Base-by-base conservation (phyloP, 306 rosid species). In the Fragaria iinumae region DNA sequence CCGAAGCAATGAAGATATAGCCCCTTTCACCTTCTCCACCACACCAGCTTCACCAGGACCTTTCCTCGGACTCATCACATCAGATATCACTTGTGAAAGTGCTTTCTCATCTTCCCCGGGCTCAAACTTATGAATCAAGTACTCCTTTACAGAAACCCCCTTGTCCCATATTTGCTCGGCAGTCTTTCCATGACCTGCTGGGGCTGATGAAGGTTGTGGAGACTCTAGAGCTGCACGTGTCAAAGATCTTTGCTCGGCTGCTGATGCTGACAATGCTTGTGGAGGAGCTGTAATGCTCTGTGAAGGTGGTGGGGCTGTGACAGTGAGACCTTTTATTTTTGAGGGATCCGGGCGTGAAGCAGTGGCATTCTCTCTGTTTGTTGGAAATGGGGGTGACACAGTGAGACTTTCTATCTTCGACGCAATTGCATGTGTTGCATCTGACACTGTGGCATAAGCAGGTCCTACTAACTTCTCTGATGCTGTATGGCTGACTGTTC, bases 51-150 rank as follows among this genome's bases (percentile, higher is more conserved):
- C 94, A 47, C 84, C 81, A 1, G 89, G 88, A 76, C 67, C 65
- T 83, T 66, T 86, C 74, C 76, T 79, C 1, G 97, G 95, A 83
- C 95, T 89, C 78, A 90, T 84, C 73, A 84, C 91, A 62, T 90
- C 96, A 20, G 97, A 91, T 77, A 93, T 90, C 59, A 89, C 97
- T 75, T 73, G 84, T 44, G 98, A 93, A 43, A 90, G 87, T 16
- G 97, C 98, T 75, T 71, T 91, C 78, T 93, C 98, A 79, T 93
- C 97, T 71, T 94, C 98, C 16, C 96, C 98, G 1, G 98, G 97
- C 82, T 92, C 96, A 77, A 91, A 78, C 77, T 91, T 91, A 50
- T 84, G 87, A 86, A 87, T 74, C 83, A 92, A 79, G 73, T 91
- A 94, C 81, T 92, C 95, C 77, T 87, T 91, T 77, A 94, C 81